These are phyloP conservation scores for Cydonia oblonga DNA, from an alignment of 331 rosid species.

Conservation along the genomic window DNA sequence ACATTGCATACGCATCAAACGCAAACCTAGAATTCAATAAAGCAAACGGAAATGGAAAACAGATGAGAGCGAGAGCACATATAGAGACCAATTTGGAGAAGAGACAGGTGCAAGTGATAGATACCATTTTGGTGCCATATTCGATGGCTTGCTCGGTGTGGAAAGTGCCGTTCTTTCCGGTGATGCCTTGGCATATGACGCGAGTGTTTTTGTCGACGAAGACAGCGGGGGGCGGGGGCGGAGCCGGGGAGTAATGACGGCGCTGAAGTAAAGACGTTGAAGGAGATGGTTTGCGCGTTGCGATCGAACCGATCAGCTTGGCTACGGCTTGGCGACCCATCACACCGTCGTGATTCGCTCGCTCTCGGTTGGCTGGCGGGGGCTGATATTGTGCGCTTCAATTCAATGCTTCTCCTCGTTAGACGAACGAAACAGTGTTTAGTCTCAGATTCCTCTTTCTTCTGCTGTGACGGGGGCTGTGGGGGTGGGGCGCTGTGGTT, in stretches of 20 bases:
- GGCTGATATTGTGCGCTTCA: not conserved
- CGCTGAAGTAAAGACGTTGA: conserved; percentile 11
- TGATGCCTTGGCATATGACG: conserved; percentile 97
- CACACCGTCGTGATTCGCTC: not conserved
- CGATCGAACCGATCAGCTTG: conserved; percentile 38
- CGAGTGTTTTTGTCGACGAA: conserved; percentile 97
- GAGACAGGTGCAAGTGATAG: not conserved
- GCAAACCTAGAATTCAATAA: not conserved
- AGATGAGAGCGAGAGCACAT: not conserved
- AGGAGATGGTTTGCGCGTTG: conserved; percentile 20
- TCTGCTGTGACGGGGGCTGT: no score
- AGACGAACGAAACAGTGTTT: not conserved
- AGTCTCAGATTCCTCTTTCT: not conserved
- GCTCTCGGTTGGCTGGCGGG: not conserved
- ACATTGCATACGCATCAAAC: not conserved
- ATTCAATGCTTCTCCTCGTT: no score
- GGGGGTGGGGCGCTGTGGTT: not conserved
- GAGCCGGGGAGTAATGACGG: conserved; percentile 49
- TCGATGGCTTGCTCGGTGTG: conserved; percentile 98
- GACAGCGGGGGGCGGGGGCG: conserved; percentile 67
- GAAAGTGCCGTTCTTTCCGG: conserved; percentile 91
- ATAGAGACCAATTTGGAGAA: not conserved
- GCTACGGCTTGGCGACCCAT: conserved; percentile 51
- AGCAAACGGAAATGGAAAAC: not conserved
- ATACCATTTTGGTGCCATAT: conserved; percentile 96